Conservation (phyloP, 2,329 filamentous ascomycete genomes). For the Pseudofabraea citricarpa region DNA sequence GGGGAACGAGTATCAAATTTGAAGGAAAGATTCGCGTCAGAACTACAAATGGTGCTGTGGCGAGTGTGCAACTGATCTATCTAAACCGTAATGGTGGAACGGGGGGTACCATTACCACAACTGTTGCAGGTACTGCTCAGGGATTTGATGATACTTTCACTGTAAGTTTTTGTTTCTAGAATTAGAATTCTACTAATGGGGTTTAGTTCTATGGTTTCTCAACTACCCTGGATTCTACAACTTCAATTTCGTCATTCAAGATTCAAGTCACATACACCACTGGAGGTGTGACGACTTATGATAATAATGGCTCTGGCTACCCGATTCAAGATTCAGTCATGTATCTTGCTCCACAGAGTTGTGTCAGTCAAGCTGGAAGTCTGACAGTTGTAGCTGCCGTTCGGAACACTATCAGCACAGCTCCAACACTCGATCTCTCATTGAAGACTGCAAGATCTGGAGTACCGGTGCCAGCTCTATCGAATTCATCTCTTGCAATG, state of each 20-base stretch:
- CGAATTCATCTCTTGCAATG: slow-evolving; percentile 16
- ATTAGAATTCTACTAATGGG: slow-evolving; percentile 12
- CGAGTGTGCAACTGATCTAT: slow-evolving; percentile 47
- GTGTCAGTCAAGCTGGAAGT: slow-evolving; percentile 30
- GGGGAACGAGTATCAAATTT: slow-evolving; percentile 43
- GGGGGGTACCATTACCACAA: slow-evolving; percentile 40
- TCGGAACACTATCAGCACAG: slow-evolving; percentile 12
- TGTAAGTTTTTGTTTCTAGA: slow-evolving; percentile 42
- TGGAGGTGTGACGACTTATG: slow-evolving; percentile 40
- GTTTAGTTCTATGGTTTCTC: slow-evolving; percentile 24
- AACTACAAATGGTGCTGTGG: slow-evolving; percentile 40
- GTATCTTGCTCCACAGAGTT: slow-evolving; percentile 53
- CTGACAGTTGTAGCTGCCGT: slow-evolving; percentile 23
- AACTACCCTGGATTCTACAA: slow-evolving; percentile 46
- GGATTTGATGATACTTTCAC: slow-evolving; percentile 59
- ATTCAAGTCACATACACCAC: slow-evolving; percentile 44
- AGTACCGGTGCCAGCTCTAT: slow-evolving; percentile 16
- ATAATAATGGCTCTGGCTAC: slow-evolving; percentile 55
- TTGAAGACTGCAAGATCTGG: slow-evolving; percentile 17
- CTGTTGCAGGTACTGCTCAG: slow-evolving; percentile 40
- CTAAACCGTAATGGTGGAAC: slow-evolving; percentile 47
- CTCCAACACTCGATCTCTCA: slow-evolving; percentile 12
- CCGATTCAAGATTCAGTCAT: slow-evolving; percentile 50
- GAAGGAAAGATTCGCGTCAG: slow-evolving; percentile 53
- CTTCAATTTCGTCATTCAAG: slow-evolving; percentile 58